Base-by-base conservation (phyloP, 371 early-diverging fungal genomes). In the Lichtheimia corymbifera region DNA sequence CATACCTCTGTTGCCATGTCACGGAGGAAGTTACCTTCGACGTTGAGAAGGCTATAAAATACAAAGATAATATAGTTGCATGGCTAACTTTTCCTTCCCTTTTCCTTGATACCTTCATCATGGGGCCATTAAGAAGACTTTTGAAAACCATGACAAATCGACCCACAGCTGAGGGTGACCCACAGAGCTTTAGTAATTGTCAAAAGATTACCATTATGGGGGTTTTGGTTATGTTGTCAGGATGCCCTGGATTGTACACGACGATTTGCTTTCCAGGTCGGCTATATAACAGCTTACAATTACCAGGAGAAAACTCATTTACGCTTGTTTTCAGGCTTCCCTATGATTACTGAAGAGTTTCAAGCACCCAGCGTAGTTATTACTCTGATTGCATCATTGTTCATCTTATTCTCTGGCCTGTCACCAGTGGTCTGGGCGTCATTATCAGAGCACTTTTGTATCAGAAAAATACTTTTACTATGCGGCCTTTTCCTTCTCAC, bases 381-480 rank as follows among this genome's bases (percentile, higher is more conserved):
- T 49, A 82, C 83, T 47, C 61, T 83, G 41, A 83, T 84, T 4
- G 79, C 83, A 14, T 80, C 83, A 9, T 58, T 82, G 13, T 87
- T 84, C 51, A 70, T 84, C 30, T 65, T 87, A 17, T 68, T 76
- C 25, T 77, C 82, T 72, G 87, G 85, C n/a, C 72, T 87, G 45
- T 74, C 80, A 22, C 85, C 87, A 40, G 64, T 93, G 0, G 61
- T 89, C 12, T 89, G 86, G 86, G 89, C 87, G n/a, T 78, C 85
- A 5, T 35, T 85, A 14, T 85, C 90, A 0, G 93, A 92, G 64
- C 56, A 56, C 6, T 80, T 73, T 62, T 76, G 82, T 5, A 50
- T 78, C 9, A 63, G 83, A 28, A 68, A 74, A 1, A 56, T 80
- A n/a, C 65, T 61, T 17, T 6, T 35, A 35, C 35, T 35, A 35